Evolutionary conservation across 208 protist genomes (phyloP), one percentile per base, ranked within the genome.

Genomic region (Leishmania amazonensis): DNA sequence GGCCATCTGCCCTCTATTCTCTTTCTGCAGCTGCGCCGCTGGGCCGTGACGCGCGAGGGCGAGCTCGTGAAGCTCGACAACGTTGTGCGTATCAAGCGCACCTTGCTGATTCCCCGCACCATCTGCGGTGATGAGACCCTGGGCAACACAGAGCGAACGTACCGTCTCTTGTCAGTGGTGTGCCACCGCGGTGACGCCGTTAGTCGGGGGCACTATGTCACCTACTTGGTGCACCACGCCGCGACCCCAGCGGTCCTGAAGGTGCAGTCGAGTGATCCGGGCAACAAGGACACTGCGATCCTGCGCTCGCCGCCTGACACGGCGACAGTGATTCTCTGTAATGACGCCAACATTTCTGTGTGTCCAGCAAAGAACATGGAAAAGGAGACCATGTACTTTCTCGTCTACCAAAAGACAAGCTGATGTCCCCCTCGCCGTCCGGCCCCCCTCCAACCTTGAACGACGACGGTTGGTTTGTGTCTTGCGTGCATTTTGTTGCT

Each of bases 1-100:
- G 85, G 80, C 4, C 60, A 58, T 15, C 83, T 96, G 28, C 95
- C 95, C 28, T 75, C 82, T 1, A 76, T 97, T n/a, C 83, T 97
- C 15, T 79, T 96, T 19, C 51, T 96, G 24, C 93, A 97, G 58
- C 78, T 97, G 8, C 89, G 90, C 7, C 91, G 94, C 21, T 97
- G 94, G 91, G 91, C 92, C 17, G 84, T 96, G n/a, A 97, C 94
- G 4, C 88, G 89, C 17, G 93, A 97, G 75, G 91, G 93, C 7
- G 90, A 96, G 57, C 70, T 95, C 21, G 93, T 97, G 57, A 97
- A 97, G 78, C 86, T 97, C 31, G 90, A 95, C 79, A 96, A 97
- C 83, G 76, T 76, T 28, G 91, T 97, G 45, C 81, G 81, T n/a
- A 87, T 94, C 65, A 79, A 80, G 7, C 83, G 85, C 13, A 90